Evolutionary conservation across 208 protist species (phyloP).

Genomic region (Trypanosoma cruzi): DNA sequence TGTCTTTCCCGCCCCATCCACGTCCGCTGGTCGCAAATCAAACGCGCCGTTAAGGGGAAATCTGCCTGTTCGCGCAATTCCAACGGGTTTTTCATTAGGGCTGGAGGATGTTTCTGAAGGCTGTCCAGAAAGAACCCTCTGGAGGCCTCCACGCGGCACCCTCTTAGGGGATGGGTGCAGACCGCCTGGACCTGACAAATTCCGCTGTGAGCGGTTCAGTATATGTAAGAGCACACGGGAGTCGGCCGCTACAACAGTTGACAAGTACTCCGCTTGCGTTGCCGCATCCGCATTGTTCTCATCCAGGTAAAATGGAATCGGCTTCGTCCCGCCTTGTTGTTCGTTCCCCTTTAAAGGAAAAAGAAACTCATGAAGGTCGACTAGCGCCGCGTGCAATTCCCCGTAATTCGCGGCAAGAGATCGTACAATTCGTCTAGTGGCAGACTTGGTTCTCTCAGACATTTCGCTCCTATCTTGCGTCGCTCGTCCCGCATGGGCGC

Average conservation of each 20-base stretch:
- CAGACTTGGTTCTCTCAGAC: not conserved
- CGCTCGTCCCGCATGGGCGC: not conserved
- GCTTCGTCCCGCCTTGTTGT: no score
- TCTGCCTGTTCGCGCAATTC: no score
- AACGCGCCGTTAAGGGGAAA: no score
- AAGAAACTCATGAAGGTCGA: slow-evolving; percentile 5
- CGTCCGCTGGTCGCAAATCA: no score
- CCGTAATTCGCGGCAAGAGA: slow-evolving; percentile 1
- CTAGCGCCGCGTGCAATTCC: not conserved
- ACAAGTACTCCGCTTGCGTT: slow-evolving; percentile 6
- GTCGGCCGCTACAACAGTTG: not conserved
- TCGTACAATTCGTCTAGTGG: not conserved
- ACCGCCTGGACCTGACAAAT: not conserved
- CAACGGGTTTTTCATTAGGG: not conserved
- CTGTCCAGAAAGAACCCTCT: no score
- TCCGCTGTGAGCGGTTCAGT: not conserved
- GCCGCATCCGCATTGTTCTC: slow-evolving; percentile 1
- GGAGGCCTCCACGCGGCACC: no score
- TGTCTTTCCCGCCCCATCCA: no score
- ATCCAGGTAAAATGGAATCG: not conserved
- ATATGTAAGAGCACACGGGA: not conserved
- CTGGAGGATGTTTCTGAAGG: not conserved
- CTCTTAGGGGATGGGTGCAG: no score
- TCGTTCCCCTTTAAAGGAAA: not conserved
- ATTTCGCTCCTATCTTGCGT: not conserved